phyloP scores from a whole-genome alignment of 352 stramenopile species.

The Nothophytophthora sp. region DNA sequence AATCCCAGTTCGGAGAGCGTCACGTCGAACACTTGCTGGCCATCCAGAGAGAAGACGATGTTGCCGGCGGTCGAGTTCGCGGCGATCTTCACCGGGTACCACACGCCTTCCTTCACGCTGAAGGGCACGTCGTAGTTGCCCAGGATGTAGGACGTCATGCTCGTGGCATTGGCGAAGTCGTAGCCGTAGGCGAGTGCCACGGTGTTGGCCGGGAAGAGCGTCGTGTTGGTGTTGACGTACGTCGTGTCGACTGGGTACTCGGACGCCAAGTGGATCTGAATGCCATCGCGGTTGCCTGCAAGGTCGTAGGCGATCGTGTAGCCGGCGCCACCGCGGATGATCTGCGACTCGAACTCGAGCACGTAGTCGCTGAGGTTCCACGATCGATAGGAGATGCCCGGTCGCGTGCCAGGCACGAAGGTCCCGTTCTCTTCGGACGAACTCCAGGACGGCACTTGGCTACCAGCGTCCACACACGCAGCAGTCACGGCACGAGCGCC shows the following conservation, averaged over 20 bases:
- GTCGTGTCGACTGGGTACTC: slow-evolving; percentile 31
- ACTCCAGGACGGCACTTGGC: slow-evolving; percentile 26
- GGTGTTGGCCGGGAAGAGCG: slow-evolving; percentile 30
- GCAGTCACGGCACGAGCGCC: slow-evolving; percentile 26
- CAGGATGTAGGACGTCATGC: slow-evolving; percentile 28
- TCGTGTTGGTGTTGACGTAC: slow-evolving; percentile 29
- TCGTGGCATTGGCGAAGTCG: slow-evolving; percentile 33
- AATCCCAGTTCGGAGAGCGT: slow-evolving; percentile 20
- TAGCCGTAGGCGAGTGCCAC: slow-evolving; percentile 26
- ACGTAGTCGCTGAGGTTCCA: slow-evolving; percentile 35
- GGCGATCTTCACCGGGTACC: slow-evolving; percentile 65
- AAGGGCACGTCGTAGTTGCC: slow-evolving; percentile 49
- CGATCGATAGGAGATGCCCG: slow-evolving; percentile 26
- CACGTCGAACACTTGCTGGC: slow-evolving; percentile 27
- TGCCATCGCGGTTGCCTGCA: slow-evolving; percentile 27
- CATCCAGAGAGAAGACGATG: slow-evolving; percentile 25
- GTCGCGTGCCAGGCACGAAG: slow-evolving; percentile 26
- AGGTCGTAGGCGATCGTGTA: slow-evolving; percentile 31
- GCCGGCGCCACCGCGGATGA: slow-evolving; percentile 18
- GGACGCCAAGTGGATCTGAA: slow-evolving; percentile 35
- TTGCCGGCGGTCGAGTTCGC: slow-evolving; percentile 54
- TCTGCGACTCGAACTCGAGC: slow-evolving; percentile 32
- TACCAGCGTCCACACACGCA: slow-evolving; percentile 24
- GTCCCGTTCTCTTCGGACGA: slow-evolving; percentile 29
- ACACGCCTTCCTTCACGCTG: slow-evolving; percentile 71